Percentiles rank a stretch among this genome's conserved stretches.
Evolutionary conservation across 768 basidiomycete genomes (phyloP).

Genomic region (Mrakia frigida): DNA sequence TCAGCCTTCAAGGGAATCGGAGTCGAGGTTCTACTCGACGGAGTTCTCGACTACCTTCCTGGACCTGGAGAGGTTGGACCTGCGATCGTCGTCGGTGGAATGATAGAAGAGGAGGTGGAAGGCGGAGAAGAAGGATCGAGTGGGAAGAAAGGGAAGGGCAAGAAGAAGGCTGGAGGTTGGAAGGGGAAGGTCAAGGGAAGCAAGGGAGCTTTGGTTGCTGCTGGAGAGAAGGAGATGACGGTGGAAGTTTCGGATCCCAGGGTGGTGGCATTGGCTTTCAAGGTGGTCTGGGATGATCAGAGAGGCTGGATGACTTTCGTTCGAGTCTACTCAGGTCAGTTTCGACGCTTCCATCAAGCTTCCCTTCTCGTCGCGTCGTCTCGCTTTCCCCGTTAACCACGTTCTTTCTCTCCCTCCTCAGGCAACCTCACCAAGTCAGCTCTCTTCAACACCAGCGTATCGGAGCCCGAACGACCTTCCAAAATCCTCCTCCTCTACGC

Average conservation of each 20-base stretch:
- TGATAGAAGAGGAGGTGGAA: neutral
- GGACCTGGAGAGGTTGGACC: constrained; percentile 65
- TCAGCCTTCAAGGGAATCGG: constrained; percentile 76
- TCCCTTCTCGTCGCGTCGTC: neutral
- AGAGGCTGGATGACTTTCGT: constrained; percentile 92
- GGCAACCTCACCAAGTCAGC: constrained; percentile 62
- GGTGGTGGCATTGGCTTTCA: constrained; percentile 62
- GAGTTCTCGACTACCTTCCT: constrained; percentile 70
- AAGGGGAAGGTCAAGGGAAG: constrained; percentile 18
- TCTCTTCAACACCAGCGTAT: constrained; percentile 61
- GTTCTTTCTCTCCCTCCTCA: constrained; percentile 38
- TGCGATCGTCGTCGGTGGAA: constrained; percentile 36
- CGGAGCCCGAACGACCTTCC: constrained; percentile 65
- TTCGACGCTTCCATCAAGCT: neutral
- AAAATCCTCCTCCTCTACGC: constrained; percentile 77
- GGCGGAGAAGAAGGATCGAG: neutral
- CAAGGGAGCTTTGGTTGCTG: constrained; percentile 18
- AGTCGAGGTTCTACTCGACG: constrained; percentile 74
- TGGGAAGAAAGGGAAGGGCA: neutral
- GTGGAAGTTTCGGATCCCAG: constrained; percentile 24
- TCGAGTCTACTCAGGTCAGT: constrained; percentile 74
- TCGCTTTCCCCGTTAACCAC: constrained; percentile 12
- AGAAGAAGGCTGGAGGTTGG: constrained; percentile 50
- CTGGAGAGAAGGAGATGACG: constrained; percentile 18
- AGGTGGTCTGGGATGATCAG: constrained; percentile 75